Conservation (phyloP, 2,329 filamentous ascomycete genomes). For the Emmonsiellopsis sp. region DNA sequence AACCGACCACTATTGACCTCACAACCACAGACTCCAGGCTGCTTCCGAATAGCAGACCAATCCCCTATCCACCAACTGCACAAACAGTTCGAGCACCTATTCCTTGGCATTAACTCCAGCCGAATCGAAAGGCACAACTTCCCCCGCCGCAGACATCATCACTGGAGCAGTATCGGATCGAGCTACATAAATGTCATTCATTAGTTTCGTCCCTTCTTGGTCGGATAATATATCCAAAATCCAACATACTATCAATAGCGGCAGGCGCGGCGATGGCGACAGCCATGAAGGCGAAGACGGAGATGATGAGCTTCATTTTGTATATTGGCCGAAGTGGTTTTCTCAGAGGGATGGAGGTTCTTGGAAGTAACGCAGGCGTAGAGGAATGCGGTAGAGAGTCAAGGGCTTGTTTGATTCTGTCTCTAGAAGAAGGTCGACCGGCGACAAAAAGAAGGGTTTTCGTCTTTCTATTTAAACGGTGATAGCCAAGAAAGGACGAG, state of each 20-base stretch:
- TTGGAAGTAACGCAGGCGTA: background rate
- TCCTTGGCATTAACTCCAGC: conserved; percentile 8
- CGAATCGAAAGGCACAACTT: conserved; percentile 11
- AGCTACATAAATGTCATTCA: background rate
- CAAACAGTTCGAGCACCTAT: background rate
- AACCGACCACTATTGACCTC: background rate
- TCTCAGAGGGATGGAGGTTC: background rate
- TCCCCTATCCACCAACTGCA: background rate
- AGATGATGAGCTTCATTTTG: conserved; percentile 11
- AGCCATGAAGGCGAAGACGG: conserved; percentile 9
- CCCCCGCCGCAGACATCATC: conserved; percentile 8
- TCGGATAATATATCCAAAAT: background rate
- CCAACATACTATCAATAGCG: conserved; percentile 8
- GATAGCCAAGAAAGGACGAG: background rate
- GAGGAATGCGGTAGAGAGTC: background rate
- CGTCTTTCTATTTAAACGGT: background rate
- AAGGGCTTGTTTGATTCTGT: background rate
- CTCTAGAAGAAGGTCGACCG: conserved; percentile 6
- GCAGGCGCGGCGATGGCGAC: conserved; percentile 10
- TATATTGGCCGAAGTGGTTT: background rate
- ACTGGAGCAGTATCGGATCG: conserved; percentile 10
- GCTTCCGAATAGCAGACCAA: background rate
- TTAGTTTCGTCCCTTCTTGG: background rate
- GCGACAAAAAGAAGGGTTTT: conserved; percentile 4
- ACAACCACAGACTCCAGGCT: background rate